Conservation (phyloP, 768 basidiomycete genomes). For the Dioszegia hungarica region DNA sequence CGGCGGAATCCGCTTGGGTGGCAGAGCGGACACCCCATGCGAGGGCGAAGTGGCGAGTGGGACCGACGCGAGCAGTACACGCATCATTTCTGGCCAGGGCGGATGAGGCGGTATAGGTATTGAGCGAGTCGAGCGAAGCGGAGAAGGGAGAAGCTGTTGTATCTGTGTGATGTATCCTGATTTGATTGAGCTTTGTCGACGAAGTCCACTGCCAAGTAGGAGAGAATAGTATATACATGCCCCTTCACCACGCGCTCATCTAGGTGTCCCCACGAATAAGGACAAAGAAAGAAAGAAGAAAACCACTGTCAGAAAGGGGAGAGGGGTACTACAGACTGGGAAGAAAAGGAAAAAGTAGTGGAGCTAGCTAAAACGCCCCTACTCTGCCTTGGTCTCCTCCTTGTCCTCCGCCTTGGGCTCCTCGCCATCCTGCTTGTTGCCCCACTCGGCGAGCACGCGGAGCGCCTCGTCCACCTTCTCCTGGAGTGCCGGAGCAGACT, state of each 20-base stretch:
- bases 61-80: slow-evolving; percentile 30
- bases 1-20: slow-evolving; percentile 20
- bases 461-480: slow-evolving; percentile 90
- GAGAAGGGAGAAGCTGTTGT: neutral
- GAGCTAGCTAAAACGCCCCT: neutral
- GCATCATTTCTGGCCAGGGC: slow-evolving; percentile 16
- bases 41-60: slow-evolving; percentile 4
- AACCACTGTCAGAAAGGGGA: neutral
- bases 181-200: too few relatives aligned
- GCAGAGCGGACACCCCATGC: slow-evolving; percentile 5
- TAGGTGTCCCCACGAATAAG: neutral
- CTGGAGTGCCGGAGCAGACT: slow-evolving; percentile 72
- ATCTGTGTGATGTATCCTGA: neutral
- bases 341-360: neutral
- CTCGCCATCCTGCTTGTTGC: slow-evolving; percentile 48
- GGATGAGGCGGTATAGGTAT: slow-evolving; percentile 7
- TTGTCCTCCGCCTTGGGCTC: slow-evolving; percentile 14
- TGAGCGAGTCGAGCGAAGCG: too few relatives aligned
- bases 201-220: neutral
- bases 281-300: neutral
- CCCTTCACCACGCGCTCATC: slow-evolving; percentile 6
- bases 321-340: neutral
- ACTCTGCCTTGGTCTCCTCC: slow-evolving; percentile 3
- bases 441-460: slow-evolving; percentile 77
- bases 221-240: slow-evolving; percentile 9